Evolutionary conservation across 2,329 filamentous ascomycete genomes (phyloP), one percentile per base, ranked within the genome.

Genomic region (Fusarium cyanostomum): DNA sequence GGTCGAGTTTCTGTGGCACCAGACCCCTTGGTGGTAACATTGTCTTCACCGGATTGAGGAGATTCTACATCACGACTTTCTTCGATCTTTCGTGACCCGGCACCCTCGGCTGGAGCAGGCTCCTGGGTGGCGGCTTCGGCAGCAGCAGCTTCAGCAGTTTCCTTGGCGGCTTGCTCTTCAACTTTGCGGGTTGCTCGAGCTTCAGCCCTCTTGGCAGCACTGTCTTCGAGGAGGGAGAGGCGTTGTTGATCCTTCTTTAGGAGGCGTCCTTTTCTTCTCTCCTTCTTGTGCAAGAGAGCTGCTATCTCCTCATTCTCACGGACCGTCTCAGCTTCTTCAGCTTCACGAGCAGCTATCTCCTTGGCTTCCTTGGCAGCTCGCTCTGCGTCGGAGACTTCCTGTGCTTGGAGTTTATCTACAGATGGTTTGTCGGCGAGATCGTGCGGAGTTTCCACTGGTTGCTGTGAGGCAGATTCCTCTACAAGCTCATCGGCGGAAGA

Each of bases 211-310:
- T 52, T 66, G 2, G 67, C 64, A 18, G 61, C 70, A 15, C 55
- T 71, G 24, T 48, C 64, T 55, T 68, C 56, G 3, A 71, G 66
- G 3, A 44, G 8, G 16, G 38, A 37, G 27, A 71, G 54, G 37
- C 66, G 66, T 21, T 52, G 52, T 31, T 54, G 52, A 10, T 71
- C 69, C 34, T 65, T 71, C 41, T 52, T 71, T 11, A 66, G 26
- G 5, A 71, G 62, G 8, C 67, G 67, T 2, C 69, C 67, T 2
- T 65, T 56, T 34, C 43, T 66, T 43, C 39, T 68, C 2, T 30
- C 35, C 37, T 62, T 83, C 69, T 82, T 84, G 35, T 77, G 75
- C 42, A 78, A 78, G 8, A 80, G 71, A 4, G 68, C 58, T n/a
- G 70, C 74, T 3, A 79, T 69, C 45, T 80, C 75, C 33, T 68